Evolutionary conservation across 73 alveolate genomes (phyloP).

Genomic region (Symbiodinium pilosum): DNA sequence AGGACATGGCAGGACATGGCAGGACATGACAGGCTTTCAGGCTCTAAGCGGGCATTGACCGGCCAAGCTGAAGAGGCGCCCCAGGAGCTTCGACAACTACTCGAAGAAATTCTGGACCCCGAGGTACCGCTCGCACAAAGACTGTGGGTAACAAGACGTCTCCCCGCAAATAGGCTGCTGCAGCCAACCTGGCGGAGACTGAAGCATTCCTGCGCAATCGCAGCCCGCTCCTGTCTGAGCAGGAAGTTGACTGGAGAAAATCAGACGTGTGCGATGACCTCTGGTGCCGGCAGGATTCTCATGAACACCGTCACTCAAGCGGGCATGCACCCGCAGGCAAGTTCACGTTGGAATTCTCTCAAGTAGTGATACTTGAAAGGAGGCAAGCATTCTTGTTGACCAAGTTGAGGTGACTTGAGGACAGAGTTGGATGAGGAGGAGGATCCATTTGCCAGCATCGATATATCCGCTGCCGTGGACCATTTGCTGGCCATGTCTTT

Average conservation of each 20-base stretch:
- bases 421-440: conserved; percentile 47
- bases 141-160: background rate
- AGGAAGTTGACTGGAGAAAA: background rate
- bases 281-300: background rate
- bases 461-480: conserved; percentile 27
- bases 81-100: conserved; percentile 17
- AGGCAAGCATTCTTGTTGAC: background rate
- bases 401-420: background rate
- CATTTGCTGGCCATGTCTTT: conserved; percentile 39
- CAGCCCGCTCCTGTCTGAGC: background rate
- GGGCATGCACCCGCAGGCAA: no score
- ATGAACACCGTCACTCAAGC: no score
- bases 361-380: background rate
- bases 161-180: conserved; percentile 17
- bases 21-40: background rate
- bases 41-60: no score
- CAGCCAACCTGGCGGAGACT: conserved; percentile 67
- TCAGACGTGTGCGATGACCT: no score
- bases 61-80: no score
- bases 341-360: no score
- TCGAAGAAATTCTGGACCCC: conserved; percentile 55
- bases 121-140: conserved; percentile 4
- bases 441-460: conserved; percentile 26
- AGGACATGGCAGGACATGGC: no score
- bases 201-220: conserved; percentile 36